Percentiles rank a stretch among this genome's conserved stretches.
These are phyloP conservation scores for Mortierella sp. DNA, from an alignment of 371 early-diverging fungal genomes.

Conservation along the genomic window DNA sequence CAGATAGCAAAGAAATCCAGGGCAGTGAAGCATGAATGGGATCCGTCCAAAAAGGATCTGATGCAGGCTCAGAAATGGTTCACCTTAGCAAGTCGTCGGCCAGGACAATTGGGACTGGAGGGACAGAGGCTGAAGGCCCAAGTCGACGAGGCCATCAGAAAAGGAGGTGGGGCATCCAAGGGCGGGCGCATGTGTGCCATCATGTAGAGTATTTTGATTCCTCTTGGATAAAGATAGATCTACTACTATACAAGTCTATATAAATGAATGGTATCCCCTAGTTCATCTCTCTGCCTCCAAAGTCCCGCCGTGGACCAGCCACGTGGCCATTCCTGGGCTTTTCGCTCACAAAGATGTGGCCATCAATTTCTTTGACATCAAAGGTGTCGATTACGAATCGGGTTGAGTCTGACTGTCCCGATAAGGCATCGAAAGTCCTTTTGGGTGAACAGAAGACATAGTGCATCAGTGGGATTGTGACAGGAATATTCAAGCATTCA, in stretches of 20 bases:
- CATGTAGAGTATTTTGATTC: constrained; percentile 13
- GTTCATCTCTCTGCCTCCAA: constrained; percentile 51
- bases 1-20: background rate
- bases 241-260: background rate
- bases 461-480: too few relatives aligned
- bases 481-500: background rate
- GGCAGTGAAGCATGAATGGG: constrained; percentile 32
- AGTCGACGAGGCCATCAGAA: constrained; percentile 44
- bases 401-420: constrained; percentile 50
- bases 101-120: constrained; percentile 37
- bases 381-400: constrained; percentile 52
- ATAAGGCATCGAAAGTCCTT: constrained; percentile 46
- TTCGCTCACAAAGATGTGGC: constrained; percentile 41
- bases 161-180: constrained; percentile 30
- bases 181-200: constrained; percentile 35
- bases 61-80: constrained; percentile 54
- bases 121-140: constrained; percentile 37
- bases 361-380: constrained; percentile 52
- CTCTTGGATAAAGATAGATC: too few relatives aligned
- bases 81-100: constrained; percentile 50
- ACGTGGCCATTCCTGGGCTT: constrained; percentile 37
- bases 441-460: too few relatives aligned
- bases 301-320: constrained; percentile 48
- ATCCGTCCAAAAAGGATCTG: constrained; percentile 43
- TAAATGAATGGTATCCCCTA: background rate